These are phyloP conservation scores for Pulveroboletus sp. DNA, from an alignment of 768 basidiomycete genomes.

Conservation along the genomic window DNA sequence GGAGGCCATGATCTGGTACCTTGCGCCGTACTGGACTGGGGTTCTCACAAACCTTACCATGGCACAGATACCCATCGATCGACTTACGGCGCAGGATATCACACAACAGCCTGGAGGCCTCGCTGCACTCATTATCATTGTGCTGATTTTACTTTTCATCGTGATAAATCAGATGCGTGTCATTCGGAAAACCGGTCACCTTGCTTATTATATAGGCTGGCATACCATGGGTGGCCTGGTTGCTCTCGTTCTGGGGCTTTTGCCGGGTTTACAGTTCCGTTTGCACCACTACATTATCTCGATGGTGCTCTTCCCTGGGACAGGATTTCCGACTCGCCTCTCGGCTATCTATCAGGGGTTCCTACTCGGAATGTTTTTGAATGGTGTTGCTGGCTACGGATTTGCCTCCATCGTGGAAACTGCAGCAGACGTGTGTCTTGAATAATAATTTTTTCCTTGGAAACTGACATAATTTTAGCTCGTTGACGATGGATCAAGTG, in stretches of 20 bases:
- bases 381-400: slow-evolving; percentile 77
- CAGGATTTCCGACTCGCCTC: slow-evolving; percentile 77
- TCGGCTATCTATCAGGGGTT: slow-evolving; percentile 82
- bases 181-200: slow-evolving; percentile 81
- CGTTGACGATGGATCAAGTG: slow-evolving; percentile 65
- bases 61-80: slow-evolving; percentile 71
- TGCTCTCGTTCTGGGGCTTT: slow-evolving; percentile 59
- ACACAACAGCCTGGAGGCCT: slow-evolving; percentile 64
- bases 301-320: slow-evolving; percentile 71
- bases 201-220: slow-evolving; percentile 75
- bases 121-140: slow-evolving; percentile 63
- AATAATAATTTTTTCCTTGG: background rate
- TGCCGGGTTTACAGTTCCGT: slow-evolving; percentile 68
- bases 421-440: slow-evolving; percentile 52
- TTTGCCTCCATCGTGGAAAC: slow-evolving; percentile 82
- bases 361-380: slow-evolving; percentile 77
- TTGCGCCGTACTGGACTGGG: slow-evolving; percentile 77
- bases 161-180: slow-evolving; percentile 77
- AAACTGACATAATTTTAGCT: slow-evolving; percentile 44
- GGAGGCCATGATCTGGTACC: slow-evolving; percentile 71
- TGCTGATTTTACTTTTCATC: slow-evolving; percentile 56
- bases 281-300: slow-evolving; percentile 83
- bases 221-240: slow-evolving; percentile 65
- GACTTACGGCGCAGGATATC: slow-evolving; percentile 71
- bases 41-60: slow-evolving; percentile 71